phyloP scores from a whole-genome alignment of 768 basidiomycete genomes.

The Sistotremastrum suecicum region DNA sequence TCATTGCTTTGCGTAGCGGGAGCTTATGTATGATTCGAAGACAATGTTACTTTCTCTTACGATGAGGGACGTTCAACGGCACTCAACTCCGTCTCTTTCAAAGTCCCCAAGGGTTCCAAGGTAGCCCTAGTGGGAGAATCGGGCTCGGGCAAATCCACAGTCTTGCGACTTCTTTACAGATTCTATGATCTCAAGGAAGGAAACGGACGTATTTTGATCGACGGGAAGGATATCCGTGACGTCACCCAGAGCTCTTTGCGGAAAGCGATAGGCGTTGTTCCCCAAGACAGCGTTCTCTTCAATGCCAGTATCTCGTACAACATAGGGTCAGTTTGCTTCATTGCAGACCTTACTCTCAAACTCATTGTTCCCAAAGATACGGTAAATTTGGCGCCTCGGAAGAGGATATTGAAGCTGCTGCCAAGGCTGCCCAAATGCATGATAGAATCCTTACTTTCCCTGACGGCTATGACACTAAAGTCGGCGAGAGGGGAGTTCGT shows the following conservation, averaged over 20 bases:
- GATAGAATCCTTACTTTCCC: constrained; percentile 76
- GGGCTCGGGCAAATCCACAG: constrained; percentile 72
- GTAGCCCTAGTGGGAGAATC: constrained; percentile 85
- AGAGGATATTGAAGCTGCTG: constrained; percentile 69
- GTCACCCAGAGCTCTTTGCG: constrained; percentile 73
- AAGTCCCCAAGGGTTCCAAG: constrained; percentile 70
- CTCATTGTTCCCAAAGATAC: constrained; percentile 30
- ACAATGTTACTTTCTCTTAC: constrained; percentile 81
- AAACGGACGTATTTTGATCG: constrained; percentile 66
- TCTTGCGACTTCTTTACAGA: constrained; percentile 76
- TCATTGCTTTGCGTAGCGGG: background rate
- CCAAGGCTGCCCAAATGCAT: constrained; percentile 76
- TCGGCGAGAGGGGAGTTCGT: constrained; percentile 82
- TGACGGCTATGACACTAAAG: constrained; percentile 71
- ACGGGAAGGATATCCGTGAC: constrained; percentile 78
- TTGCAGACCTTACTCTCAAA: background rate
- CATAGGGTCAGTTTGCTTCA: constrained; percentile 36
- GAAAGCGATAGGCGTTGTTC: constrained; percentile 77
- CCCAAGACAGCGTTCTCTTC: constrained; percentile 70
- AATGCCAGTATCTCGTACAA: constrained; percentile 61
- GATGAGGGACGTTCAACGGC: constrained; percentile 48
- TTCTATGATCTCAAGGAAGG: constrained; percentile 84
- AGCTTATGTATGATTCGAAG: constrained; percentile 19
- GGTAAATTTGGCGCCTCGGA: constrained; percentile 57
- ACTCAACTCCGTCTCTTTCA: constrained; percentile 72